Conservation (phyloP, 164 flowering plant genomes). For the Umbilicus rupestris region DNA sequence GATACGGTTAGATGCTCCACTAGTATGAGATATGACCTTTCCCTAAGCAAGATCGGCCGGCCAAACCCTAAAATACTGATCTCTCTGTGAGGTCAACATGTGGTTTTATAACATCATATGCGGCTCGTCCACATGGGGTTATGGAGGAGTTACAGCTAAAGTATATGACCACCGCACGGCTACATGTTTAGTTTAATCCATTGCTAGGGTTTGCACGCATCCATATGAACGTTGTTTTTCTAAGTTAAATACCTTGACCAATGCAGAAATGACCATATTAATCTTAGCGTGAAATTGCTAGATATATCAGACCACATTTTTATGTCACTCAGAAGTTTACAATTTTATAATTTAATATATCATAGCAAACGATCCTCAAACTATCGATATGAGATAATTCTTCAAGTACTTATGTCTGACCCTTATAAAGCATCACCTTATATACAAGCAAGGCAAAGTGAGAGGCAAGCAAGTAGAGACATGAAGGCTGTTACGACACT, state of each 20-base stretch:
- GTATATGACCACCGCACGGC: slow-evolving; percentile 3
- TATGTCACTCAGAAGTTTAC: too few relatives aligned
- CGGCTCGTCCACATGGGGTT: not conserved
- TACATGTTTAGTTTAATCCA: not conserved
- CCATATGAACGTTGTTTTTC: not conserved
- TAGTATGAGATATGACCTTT: not conserved
- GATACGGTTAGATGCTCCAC: too few relatives aligned
- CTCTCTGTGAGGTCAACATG: not conserved
- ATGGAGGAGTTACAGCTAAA: not conserved
- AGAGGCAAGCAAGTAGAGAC: not conserved
- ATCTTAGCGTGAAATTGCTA: too few relatives aligned
- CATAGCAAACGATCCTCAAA: too few relatives aligned
- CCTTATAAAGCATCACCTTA: not conserved
- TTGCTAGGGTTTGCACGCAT: not conserved
- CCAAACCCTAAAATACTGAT: not conserved
- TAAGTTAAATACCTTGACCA: not conserved
- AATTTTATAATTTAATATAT: too few relatives aligned
- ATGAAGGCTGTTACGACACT: not conserved
- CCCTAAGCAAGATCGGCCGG: not conserved
- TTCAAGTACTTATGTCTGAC: too few relatives aligned
- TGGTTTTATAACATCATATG: not conserved
- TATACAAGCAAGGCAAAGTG: not conserved
- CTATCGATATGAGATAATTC: too few relatives aligned
- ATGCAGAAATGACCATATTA: not conserved
- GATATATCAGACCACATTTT: too few relatives aligned